Percentiles rank a stretch among this genome's conserved stretches.
Conservation (phyloP, 257 asterid genomes). For the Coffea eugenioides region DNA sequence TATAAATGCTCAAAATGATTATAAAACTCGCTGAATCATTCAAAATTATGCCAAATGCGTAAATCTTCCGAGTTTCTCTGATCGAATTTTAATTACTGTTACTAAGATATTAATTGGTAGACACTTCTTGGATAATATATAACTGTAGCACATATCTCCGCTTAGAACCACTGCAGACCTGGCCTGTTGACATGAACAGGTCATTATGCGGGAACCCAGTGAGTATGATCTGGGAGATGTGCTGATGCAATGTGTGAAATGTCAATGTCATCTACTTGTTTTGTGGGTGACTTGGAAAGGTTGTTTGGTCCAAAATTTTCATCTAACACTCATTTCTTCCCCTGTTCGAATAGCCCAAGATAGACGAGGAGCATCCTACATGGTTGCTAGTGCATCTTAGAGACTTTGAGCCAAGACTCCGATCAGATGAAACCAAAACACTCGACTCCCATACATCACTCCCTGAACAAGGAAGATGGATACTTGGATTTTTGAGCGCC, state of each 20-base stretch:
- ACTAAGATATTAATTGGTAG: neutral
- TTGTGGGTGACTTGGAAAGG: neutral
- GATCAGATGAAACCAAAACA: neutral
- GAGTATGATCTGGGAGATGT: neutral
- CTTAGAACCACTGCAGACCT: neutral
- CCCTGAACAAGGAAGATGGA: conserved; percentile 19
- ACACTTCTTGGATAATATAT: neutral
- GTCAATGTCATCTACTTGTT: neutral
- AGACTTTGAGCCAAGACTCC: conserved; percentile 19
- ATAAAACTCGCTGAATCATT: neutral
- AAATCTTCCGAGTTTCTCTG: neutral
- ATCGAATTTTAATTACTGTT: neutral
- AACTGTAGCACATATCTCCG: neutral
- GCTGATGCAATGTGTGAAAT: neutral
- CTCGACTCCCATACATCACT: neutral
- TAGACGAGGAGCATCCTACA: conserved; percentile 24
- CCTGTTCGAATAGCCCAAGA: conserved; percentile 18
- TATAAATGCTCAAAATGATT: neutral
- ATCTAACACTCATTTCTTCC: neutral
- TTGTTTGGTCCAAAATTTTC: neutral
- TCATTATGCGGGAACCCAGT: neutral
- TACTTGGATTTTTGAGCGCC: conserved; percentile 17
- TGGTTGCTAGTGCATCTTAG: conserved; percentile 24
- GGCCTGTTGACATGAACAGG: neutral
- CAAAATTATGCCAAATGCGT: neutral